Percentiles rank a stretch among this genome's conserved stretches.
Conservation (phyloP, 495 filamentous ascomycete genomes). For the Annulohypoxylon nitens region DNA sequence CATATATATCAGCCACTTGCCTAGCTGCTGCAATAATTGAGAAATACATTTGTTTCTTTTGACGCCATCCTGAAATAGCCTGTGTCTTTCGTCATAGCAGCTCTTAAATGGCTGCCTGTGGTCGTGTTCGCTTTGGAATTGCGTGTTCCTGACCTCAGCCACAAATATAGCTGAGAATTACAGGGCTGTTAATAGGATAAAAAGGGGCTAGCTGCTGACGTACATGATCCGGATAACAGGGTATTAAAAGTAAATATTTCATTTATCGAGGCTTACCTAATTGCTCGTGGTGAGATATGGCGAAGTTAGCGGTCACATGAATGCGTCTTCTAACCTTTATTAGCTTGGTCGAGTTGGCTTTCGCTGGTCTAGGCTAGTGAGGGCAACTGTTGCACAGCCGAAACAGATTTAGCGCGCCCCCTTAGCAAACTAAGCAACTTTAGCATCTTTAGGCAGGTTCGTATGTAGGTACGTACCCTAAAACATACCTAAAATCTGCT, state of each 20-base stretch:
- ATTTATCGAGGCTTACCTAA: conserved; percentile 14
- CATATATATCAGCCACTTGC: not conserved
- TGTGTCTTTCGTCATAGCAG: not conserved
- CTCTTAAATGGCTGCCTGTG: conserved; percentile 9
- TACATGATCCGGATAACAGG: conserved; percentile 9
- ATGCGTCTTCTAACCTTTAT: conserved; percentile 1
- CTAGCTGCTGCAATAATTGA: not conserved
- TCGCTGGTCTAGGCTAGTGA: not conserved
- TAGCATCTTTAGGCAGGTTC: not conserved
- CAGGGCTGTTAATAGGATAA: conserved; percentile 19
- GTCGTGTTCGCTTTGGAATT: conserved; percentile 3
- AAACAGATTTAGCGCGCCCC: conserved; percentile 20
- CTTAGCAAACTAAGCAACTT: not conserved
- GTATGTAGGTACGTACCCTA: conserved; percentile 16
- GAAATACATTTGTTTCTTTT: not conserved
- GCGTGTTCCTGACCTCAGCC: conserved; percentile 13
- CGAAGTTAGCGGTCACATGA: conserved; percentile 11
- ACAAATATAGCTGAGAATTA: conserved; percentile 4
- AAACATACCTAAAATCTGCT: conserved; percentile 1
- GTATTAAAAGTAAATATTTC: not conserved
- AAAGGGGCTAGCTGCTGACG: conserved; percentile 13
- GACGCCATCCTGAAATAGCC: not conserved
- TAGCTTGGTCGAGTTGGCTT: not conserved
- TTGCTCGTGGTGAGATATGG: not conserved
- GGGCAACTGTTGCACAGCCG: conserved; percentile 23